A percentile compares a stretch with the other conserved stretches of the same genome.
These are phyloP conservation scores for Fusarium incarnatum DNA, from an alignment of 2,329 filamentous ascomycete genomes.

Conservation along the genomic window DNA sequence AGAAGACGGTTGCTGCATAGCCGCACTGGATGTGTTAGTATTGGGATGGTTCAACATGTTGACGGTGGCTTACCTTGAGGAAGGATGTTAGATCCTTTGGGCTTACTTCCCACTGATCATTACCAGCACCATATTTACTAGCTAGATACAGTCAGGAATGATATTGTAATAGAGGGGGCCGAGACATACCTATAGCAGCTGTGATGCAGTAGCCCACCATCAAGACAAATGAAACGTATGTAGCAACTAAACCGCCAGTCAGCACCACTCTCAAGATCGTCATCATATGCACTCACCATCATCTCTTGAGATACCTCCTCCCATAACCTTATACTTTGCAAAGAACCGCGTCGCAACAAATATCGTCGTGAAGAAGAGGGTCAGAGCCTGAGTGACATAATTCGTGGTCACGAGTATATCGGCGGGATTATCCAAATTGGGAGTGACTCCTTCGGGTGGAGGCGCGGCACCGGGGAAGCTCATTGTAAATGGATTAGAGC, in stretches of 20 bases:
- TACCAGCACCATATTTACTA: slow-evolving; percentile 25
- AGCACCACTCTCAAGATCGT: background rate
- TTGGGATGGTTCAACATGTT: fast-evolving
- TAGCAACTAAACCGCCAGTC: slow-evolving; percentile 8
- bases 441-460: slow-evolving; percentile 24
- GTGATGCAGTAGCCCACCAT: slow-evolving; percentile 36
- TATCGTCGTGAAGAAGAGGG: slow-evolving; percentile 5
- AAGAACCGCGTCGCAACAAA: slow-evolving; percentile 30
- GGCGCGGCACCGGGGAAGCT: slow-evolving; percentile 28
- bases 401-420: slow-evolving; percentile 32
- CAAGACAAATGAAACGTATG: slow-evolving; percentile 32
- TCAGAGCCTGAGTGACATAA: slow-evolving; percentile 34
- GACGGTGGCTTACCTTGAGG: slow-evolving; percentile 47
- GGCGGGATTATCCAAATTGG: slow-evolving; percentile 19
- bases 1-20: slow-evolving; percentile 59
- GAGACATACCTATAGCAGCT: slow-evolving; percentile 19
- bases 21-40: slow-evolving; percentile 46
- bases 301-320: slow-evolving; percentile 21
- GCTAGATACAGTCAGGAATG: background rate
- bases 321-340: slow-evolving; percentile 28
- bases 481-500: slow-evolving; percentile 3
- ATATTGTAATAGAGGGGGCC: background rate
- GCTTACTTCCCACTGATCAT: slow-evolving; percentile 41
- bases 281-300: slow-evolving; percentile 22
- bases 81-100: slow-evolving; percentile 48